These are phyloP conservation scores for Neopestalotiopsis sp. DNA, from an alignment of 2,329 filamentous ascomycete species.

Conservation along the genomic window DNA sequence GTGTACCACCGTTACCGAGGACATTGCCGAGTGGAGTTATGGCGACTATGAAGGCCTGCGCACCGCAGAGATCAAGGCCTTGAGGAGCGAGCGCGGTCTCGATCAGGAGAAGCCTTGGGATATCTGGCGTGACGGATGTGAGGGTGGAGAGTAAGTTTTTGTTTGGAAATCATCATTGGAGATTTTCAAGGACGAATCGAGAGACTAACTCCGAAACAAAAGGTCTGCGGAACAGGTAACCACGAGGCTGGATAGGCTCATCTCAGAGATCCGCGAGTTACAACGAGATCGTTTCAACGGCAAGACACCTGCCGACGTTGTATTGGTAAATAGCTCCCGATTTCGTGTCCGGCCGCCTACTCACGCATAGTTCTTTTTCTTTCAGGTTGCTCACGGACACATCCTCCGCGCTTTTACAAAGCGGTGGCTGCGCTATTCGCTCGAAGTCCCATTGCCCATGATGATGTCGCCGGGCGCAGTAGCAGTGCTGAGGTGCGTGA, in stretches of 20 bases:
- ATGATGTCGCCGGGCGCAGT: background rate
- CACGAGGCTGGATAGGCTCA: constrained; percentile 52
- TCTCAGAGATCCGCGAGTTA: constrained; percentile 52
- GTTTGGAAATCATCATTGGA: too few relatives aligned
- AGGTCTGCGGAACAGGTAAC: constrained; percentile 54
- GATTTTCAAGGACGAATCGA: too few relatives aligned
- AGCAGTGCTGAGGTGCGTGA: background rate
- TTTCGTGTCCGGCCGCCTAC: background rate
- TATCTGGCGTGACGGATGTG: background rate
- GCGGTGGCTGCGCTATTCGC: background rate
- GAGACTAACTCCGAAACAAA: too few relatives aligned
- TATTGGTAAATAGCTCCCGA: background rate
- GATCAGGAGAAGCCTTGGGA: constrained; percentile 52
- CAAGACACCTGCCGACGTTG: background rate
- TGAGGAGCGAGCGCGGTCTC: constrained; percentile 43
- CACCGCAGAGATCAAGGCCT: constrained; percentile 44
- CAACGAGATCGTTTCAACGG: constrained; percentile 39
- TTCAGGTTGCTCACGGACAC: background rate
- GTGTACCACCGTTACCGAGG: background rate
- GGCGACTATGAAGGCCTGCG: constrained; percentile 37
- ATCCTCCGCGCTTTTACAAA: background rate
- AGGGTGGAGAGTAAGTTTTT: background rate
- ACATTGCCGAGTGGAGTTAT: background rate
- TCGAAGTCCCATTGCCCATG: background rate
- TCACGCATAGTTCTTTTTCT: background rate